Evolutionary conservation across 2,329 filamentous ascomycete species (phyloP), one percentile per base, ranked within the genome.

Genomic region (Sordariomycetes sp.): DNA sequence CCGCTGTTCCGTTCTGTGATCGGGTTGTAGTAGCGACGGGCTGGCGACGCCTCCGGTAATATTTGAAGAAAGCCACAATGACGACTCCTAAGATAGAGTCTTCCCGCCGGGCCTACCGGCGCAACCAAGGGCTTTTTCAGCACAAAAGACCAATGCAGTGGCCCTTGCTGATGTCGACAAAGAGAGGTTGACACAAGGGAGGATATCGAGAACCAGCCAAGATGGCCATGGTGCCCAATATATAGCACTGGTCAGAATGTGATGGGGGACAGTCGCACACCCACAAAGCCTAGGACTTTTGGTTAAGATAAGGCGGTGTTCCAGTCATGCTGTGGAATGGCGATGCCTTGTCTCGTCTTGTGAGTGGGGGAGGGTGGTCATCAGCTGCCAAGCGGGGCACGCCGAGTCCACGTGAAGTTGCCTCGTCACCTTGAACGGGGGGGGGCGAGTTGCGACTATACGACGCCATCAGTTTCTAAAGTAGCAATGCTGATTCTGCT

Each of bases 321-420:
- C 18, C 34, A 36, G 20, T 31, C 34, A 36, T 19, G 27, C 28
- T 14, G 7, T 29, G 35, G 32, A 42, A 39, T 37, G 39, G 39
- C 46, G n/a, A n/a, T n/a, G n/a, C n/a, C n/a, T n/a, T n/a, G n/a
- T n/a, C n/a, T n/a, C n/a, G 45, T 48, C 47, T 45, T 46, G 48
- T 47, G 44, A 47, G 42, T 38, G 29, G 33, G n/a, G 33, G 37
- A 34, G 20, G 40, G 46, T 45, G 46, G 43, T 48, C 46, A 47
- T 45, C 42, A 38, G 43, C 40, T 39, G 33, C 37, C 28, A 41
- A 39, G 24, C 32, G 21, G 30, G 36, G 37, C 39, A 34, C 43
- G 40, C 7, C 16, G 39, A 37, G 42, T 38, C 42, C 44, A 44
- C 44, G 45, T 43, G 44, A 43, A 46, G 41, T 20, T 17, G 16